Base-by-base conservation (phyloP, 148 eudicot species). In the Tetragonia tetragonoides region DNA sequence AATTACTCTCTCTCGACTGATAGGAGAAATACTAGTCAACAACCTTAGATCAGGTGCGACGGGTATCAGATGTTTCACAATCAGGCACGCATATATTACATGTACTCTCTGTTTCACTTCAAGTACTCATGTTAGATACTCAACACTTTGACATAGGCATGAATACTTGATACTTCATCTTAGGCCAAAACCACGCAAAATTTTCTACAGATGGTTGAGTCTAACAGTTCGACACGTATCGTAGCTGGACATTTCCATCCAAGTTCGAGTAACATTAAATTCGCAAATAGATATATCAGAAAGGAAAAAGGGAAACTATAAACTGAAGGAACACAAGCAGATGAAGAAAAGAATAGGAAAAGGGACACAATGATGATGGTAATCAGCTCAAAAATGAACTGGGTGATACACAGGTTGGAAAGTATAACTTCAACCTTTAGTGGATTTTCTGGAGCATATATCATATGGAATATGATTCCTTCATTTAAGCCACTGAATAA, bases 381-480 rank as follows among this genome's bases (percentile, higher is more conserved):
- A 34, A 69, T 77, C 62, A 72, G 51, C 76, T 53, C 8, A 60
- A 51, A 21, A 68, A 59, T 24, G 68, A 7, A 37, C 17, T 14
- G 72, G 23, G 49, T 14, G 70, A 40, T 72, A 61, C 75, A 57
- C 68, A 77, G 80, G 20, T 69, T 64, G 77, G 72, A 77, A 81
- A 76, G 83, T 61, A 70, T 66, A 75, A 38, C 46, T 62, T 81
- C 49, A 72, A 80, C 68, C 59, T 42, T 17, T 37, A 69, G 75
- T 66, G 74, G 67, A 42, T 57, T 68, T 21, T 75, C 49, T 47
- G 40, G 66, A 75, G 39, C 23, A 66, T 23, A 75, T 75, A 57
- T 76, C 53, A 65, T 69, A 67, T 24, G 77, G 87, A 84, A 88
- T 77, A 72, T 79, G 82, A 83, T 87, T 78, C 89, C 87, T 81